Percentiles rank a stretch among this genome's conserved stretches.
Conservation (phyloP, 75 land plant genomes). For the Selaginella tamariscina region DNA sequence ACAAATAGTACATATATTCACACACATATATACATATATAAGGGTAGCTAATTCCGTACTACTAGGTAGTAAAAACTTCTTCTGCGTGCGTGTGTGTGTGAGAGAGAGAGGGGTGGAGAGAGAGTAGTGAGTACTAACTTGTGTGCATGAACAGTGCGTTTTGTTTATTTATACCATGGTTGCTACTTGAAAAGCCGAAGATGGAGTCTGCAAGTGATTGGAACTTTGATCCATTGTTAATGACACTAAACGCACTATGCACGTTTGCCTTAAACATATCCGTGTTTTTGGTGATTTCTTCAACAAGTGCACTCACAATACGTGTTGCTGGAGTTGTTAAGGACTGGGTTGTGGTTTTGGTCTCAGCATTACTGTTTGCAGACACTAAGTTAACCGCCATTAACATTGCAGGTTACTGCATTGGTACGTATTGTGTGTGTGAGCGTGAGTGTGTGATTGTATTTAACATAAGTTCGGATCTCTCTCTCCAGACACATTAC, state of each 20-base stretch:
- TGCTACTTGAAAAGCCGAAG: constrained; percentile 85
- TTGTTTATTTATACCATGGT: constrained; percentile 86
- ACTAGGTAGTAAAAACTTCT: neutral
- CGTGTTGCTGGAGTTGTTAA: constrained; percentile 97
- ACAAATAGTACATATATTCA: too few species aligned
- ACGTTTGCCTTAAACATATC: constrained; percentile 92
- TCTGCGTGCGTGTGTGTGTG: neutral
- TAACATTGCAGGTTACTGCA: constrained; percentile 73
- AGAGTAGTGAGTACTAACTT: too few species aligned
- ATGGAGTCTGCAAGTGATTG: constrained; percentile 62
- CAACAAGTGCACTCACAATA: constrained; percentile 91
- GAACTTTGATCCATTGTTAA: constrained; percentile 54
- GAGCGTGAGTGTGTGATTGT: neutral
- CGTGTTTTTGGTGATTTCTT: constrained; percentile 85
- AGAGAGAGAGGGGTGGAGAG: too few species aligned
- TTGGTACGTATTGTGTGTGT: constrained; percentile 43
- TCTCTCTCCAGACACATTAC: neutral
- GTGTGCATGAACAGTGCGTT: too few species aligned
- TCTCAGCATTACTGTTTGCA: constrained; percentile 72
- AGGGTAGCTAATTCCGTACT: neutral
- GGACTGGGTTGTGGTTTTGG: constrained; percentile 91
- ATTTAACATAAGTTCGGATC: neutral
- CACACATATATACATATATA: too few species aligned
- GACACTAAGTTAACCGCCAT: constrained; percentile 76
- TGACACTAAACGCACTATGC: constrained; percentile 73